phyloP scores from a whole-genome alignment of 495 filamentous ascomycete species.

The Aspergillus asperescens region DNA sequence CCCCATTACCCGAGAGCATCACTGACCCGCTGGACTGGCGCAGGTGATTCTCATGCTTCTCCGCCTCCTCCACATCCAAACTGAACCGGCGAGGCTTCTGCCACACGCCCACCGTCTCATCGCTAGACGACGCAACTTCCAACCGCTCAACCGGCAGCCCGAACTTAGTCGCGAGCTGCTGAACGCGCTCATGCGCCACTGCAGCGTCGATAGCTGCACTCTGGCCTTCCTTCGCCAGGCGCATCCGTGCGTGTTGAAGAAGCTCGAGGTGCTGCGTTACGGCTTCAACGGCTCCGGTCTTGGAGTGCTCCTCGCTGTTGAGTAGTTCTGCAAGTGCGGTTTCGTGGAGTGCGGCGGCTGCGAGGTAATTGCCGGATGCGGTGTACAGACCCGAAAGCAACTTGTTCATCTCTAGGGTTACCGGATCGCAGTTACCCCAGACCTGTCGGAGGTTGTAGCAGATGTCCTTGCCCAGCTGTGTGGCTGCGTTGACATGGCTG shows the following conservation, averaged over 20 bases:
- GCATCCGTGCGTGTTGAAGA: constrained; percentile 42
- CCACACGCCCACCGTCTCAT: constrained; percentile 36
- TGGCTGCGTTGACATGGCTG: constrained; percentile 39
- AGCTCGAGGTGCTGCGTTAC: constrained; percentile 47
- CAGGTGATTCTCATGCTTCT: constrained; percentile 34
- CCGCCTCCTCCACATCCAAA: constrained; percentile 35
- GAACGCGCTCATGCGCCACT: constrained; percentile 25
- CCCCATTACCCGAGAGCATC: constrained; percentile 28
- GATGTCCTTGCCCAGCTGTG: constrained; percentile 54
- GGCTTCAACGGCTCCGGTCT: constrained; percentile 26
- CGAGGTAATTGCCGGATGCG: constrained; percentile 42
- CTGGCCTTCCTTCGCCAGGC: constrained; percentile 22
- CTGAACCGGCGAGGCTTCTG: constrained; percentile 37
- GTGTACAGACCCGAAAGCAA: constrained; percentile 53
- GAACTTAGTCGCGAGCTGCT: constrained; percentile 31
- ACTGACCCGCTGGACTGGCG: constrained; percentile 34
- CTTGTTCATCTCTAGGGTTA: constrained; percentile 51
- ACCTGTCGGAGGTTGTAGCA: constrained; percentile 60
- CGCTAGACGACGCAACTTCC: constrained; percentile 16
- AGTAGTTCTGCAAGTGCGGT: constrained; percentile 46
- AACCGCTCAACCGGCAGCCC: constrained; percentile 27
- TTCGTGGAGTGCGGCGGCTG: constrained; percentile 52
- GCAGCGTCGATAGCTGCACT: constrained; percentile 17
- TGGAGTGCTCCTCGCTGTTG: constrained; percentile 40
- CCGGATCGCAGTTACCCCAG: constrained; percentile 49